phyloP scores from a whole-genome alignment of 169 alveolate genomes.

The Eimeria nieschulzi region DNA sequence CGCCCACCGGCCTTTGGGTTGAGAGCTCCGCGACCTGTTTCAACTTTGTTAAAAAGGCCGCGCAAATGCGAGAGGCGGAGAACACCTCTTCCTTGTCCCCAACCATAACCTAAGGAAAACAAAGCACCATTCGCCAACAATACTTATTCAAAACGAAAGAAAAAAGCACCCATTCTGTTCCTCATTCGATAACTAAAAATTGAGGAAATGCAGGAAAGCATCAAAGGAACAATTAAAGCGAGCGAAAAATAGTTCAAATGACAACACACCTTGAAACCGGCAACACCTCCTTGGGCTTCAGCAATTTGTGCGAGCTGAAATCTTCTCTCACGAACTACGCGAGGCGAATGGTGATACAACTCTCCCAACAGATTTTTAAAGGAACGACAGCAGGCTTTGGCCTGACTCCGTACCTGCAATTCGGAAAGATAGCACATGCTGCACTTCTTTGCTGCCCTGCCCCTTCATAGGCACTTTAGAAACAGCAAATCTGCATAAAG shows the following conservation, averaged over 20 bases:
- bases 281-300: slow-evolving; percentile 9
- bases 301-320: slow-evolving; percentile 20
- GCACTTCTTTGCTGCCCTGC: no score
- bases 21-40: slow-evolving; percentile 87
- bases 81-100: slow-evolving; percentile 84
- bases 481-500: no score
- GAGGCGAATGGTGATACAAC: slow-evolving; percentile 70
- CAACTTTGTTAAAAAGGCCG: slow-evolving; percentile 86
- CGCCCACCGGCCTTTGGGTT: slow-evolving; percentile 88
- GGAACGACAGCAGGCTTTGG: slow-evolving; percentile 90
- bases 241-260: background rate
- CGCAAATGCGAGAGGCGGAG: slow-evolving; percentile 90
- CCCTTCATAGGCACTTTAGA: no score
- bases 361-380: slow-evolving; percentile 90
- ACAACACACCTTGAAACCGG: slow-evolving; percentile 45
- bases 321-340: background rate
- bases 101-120: slow-evolving; percentile 82
- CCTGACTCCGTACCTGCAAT: slow-evolving; percentile 84
- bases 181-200: background rate
- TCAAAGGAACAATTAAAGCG: background rate
- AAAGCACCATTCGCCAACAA: background rate
- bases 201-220: background rate
- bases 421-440: background rate
- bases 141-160: no score
- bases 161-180: background rate